Percentiles rank a stretch among this genome's conserved stretches.
Evolutionary conservation across 495 filamentous ascomycete species (phyloP).

Genomic region (Podospora comata): DNA sequence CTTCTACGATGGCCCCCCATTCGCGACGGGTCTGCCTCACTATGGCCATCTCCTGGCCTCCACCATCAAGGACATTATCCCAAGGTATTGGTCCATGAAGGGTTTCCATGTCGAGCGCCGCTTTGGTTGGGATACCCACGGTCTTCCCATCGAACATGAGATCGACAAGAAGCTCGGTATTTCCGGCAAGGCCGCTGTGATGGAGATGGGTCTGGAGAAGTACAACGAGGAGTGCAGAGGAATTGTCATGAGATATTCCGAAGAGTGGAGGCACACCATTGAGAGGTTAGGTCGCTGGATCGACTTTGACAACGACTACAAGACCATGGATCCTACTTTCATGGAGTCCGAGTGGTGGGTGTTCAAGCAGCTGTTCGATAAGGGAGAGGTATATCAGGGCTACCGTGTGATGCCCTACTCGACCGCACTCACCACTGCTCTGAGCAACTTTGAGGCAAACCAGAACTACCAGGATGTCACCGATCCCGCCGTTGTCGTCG

Average conservation of each 20-base stretch:
- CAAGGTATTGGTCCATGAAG: slow-evolving; percentile 97
- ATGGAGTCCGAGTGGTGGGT: slow-evolving; percentile 99
- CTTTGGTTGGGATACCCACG: slow-evolving; percentile 87
- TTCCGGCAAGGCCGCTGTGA: slow-evolving; percentile 82
- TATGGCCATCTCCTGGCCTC: slow-evolving; percentile 95
- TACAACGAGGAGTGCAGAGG: slow-evolving; percentile 92
- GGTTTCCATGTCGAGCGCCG: slow-evolving; percentile 77
- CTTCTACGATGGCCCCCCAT: slow-evolving; percentile 75
- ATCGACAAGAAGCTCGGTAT: slow-evolving; percentile 97
- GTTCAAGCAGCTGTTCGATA: slow-evolving; percentile 88
- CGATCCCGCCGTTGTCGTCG: slow-evolving; percentile 87
- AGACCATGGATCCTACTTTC: slow-evolving; percentile 92
- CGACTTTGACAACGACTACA: slow-evolving; percentile 98
- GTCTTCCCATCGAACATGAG: slow-evolving; percentile 93
- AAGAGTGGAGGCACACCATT: slow-evolving; percentile 87
- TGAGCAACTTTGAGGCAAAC: slow-evolving; percentile 90
- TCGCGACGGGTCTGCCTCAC: slow-evolving; percentile 70
- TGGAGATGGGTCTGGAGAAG: slow-evolving; percentile 78
- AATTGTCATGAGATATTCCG: slow-evolving; percentile 90
- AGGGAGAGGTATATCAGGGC: slow-evolving; percentile 82
- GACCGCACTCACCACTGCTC: slow-evolving; percentile 81
- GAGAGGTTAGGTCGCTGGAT: slow-evolving; percentile 94
- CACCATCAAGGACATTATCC: slow-evolving; percentile 97
- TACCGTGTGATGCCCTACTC: slow-evolving; percentile 94
- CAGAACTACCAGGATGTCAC: slow-evolving; percentile 94